Percentiles rank a stretch among this genome's conserved stretches.
Conservation (phyloP, 2,329 filamentous ascomycete species). For the Cladophialophora yegresii region DNA sequence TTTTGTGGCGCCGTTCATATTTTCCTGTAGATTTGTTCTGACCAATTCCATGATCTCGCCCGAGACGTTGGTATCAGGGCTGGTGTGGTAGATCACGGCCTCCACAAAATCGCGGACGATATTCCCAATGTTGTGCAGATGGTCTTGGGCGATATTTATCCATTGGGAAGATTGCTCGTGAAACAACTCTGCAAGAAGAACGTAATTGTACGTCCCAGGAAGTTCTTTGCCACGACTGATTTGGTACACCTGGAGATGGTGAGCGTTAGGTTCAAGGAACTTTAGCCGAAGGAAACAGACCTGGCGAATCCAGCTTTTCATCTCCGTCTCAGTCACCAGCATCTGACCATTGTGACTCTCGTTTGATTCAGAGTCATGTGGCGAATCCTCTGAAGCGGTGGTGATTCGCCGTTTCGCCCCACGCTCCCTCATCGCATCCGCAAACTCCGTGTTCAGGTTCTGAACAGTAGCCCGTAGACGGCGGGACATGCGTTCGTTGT, state of each 20-base stretch:
- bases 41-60: constrained; percentile 35
- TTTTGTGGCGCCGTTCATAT: constrained; percentile 37
- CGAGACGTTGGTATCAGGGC: constrained; percentile 27
- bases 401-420: constrained; percentile 18
- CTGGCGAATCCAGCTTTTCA: neutral
- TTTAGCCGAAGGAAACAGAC: too few relatives aligned
- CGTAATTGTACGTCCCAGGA: constrained; percentile 41
- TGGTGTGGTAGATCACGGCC: constrained; percentile 36
- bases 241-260: constrained; percentile 16
- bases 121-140: constrained; percentile 37
- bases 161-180: constrained; percentile 42
- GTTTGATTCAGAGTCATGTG: neutral
- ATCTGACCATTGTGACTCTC: too few relatives aligned
- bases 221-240: constrained; percentile 40
- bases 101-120: constrained; percentile 35
- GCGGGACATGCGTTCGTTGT: constrained; percentile 31
- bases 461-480: constrained; percentile 40
- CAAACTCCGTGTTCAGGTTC: constrained; percentile 38
- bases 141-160: constrained; percentile 38
- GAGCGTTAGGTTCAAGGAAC: too few relatives aligned
- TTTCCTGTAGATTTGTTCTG: constrained; percentile 42
- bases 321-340: constrained; percentile 1
- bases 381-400: constrained; percentile 14
- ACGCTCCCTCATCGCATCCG: constrained; percentile 27
- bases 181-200: constrained; percentile 41